phyloP scores from a whole-genome alignment of 257 asterid genomes.

The Scutellaria baicalensis region DNA sequence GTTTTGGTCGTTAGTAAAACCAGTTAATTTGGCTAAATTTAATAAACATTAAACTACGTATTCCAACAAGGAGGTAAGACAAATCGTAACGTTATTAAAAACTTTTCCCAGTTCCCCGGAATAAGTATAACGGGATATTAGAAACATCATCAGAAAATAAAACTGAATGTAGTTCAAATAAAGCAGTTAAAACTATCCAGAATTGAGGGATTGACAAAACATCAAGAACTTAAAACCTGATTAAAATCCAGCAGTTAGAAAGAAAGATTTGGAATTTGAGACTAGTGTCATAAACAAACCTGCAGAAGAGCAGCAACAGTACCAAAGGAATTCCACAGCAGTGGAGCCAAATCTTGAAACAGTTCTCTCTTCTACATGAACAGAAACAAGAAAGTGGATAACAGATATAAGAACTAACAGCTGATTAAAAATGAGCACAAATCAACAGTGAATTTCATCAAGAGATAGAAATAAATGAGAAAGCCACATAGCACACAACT shows the following conservation, averaged over 20 bases:
- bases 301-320: conserved; percentile 91
- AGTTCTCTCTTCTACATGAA: conserved; percentile 68
- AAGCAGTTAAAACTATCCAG: not conserved
- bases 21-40: not conserved
- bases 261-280: not conserved
- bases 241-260: conserved; percentile 1
- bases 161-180: not conserved
- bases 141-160: not conserved
- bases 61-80: not conserved
- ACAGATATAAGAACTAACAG: not conserved
- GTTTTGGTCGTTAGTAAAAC: too few relatives aligned
- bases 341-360: conserved; percentile 93
- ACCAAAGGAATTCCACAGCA: conserved; percentile 91
- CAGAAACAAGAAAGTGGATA: conserved; percentile 18
- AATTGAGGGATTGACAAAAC: not conserved
- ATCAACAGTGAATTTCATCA: not conserved
- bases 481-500: not conserved
- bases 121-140: not conserved
- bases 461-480: not conserved
- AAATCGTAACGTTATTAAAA: not conserved
- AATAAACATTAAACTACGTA: not conserved
- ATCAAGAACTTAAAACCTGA: not conserved
- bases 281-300: conserved; percentile 34
- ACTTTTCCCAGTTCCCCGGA: not conserved
- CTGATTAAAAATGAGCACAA: not conserved